Conservation (phyloP, 148 eudicot species). For the Rhododendron simsii region DNA sequence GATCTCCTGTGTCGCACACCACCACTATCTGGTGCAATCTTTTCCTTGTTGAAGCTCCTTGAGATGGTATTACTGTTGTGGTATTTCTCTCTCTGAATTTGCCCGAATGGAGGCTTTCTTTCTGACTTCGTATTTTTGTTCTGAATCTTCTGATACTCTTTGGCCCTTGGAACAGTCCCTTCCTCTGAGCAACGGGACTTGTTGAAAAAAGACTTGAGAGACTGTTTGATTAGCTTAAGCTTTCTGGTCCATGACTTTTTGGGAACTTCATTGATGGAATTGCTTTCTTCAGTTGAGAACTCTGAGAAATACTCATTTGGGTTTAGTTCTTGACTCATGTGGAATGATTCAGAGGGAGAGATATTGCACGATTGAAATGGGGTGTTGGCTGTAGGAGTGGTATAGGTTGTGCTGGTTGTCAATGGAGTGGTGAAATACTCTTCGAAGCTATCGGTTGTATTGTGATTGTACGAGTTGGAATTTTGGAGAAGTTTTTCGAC, state of each 20-base stretch:
- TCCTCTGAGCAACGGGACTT: constrained; percentile 38
- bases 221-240: constrained; percentile 42
- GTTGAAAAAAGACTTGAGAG: constrained; percentile 46
- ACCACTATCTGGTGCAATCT: constrained; percentile 10
- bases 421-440: constrained; percentile 47
- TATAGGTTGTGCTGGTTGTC: constrained; percentile 25
- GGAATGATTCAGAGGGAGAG: constrained; percentile 59
- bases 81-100: constrained; percentile 21
- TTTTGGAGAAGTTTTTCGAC: constrained; percentile 51
- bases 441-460: constrained; percentile 9
- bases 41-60: constrained; percentile 23
- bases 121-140: constrained; percentile 3
- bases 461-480: constrained; percentile 21
- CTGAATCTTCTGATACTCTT: constrained; percentile 13
- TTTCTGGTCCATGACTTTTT: constrained; percentile 63
- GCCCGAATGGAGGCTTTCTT: constrained; percentile 21
- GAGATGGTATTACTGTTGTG: background rate
- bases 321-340: constrained; percentile 49
- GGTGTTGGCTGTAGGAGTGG: constrained; percentile 40
- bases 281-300: constrained; percentile 12
- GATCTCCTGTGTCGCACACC: constrained; percentile 52
- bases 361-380: constrained; percentile 70
- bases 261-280: background rate
- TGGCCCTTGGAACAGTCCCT: background rate
- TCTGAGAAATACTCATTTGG: constrained; percentile 47